Base-by-base conservation (phyloP, 1,284 basidiomycete species). In the Chalciporus sp. region DNA sequence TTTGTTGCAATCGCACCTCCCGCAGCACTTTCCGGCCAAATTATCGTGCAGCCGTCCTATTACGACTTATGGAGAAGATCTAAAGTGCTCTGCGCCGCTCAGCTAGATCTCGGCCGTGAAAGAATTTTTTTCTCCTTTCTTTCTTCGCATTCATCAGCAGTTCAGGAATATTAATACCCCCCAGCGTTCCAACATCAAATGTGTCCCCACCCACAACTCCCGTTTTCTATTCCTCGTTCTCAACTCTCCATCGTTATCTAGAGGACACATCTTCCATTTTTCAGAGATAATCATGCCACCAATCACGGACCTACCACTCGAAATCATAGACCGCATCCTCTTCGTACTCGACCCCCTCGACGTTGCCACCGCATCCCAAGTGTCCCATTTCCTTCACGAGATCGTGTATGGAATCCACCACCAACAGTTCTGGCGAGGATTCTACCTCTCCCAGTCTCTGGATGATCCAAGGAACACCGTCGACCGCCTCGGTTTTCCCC, bases 401-500 rank as follows among this genome's bases (percentile, higher is more conserved):
- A 60, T 83, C 51, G 65, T 88, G 19, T 83, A 85, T 57, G 58
- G 72, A 48, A 62, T 75, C 0, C 62, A 63, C 17, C 75, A 80
- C 61, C 72, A 75, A 20, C 74, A 74, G 49, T 66, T 89, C 45
- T 89, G 87, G 87, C 77, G 84, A 4, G 70, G 66, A 14, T 72
- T 88, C 1, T 89, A 88, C 64, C 80, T 88, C 43, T 53, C 66
- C 0, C 78, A 84, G 58, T 74, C 75, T 0, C 72, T 86, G 43
- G 86, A 88, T 52, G 85, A 88, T 59, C 84, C 80, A 2, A 72
- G 82, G 4, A 51, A 49, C 20, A 79, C 83, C 47, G 60, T 79
- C 7, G 75, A 73, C 3, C 68, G 70, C 6, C 67, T 78, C 7
- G 84, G 85, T 2, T 46, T 51, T 1, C 64, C 62, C 2, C 63